A percentile compares a stretch with the other conserved stretches of the same genome.
phyloP scores from a whole-genome alignment of 192 early-diverging fungal species.

The Pilobolus umbonatus region DNA sequence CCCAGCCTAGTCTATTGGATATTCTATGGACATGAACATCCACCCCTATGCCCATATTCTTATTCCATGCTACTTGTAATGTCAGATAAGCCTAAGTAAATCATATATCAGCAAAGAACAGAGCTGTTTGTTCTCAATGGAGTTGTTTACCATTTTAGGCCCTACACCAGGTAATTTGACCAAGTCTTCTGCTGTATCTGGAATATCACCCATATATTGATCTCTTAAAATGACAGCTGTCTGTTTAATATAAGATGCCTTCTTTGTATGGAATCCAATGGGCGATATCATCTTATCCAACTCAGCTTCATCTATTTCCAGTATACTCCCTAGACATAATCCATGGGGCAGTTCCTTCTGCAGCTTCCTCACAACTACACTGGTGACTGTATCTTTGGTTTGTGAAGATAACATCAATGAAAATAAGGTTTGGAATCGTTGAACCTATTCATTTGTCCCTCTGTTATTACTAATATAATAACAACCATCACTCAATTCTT shows the following conservation, averaged over 20 bases:
- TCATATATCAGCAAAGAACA: not conserved
- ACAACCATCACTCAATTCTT: not conserved
- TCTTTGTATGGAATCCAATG: slow-evolving; percentile 89
- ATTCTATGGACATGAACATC: slow-evolving; percentile 96
- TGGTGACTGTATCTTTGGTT: slow-evolving; percentile 88
- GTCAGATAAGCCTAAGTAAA: slow-evolving; percentile 68
- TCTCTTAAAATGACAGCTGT: slow-evolving; percentile 70
- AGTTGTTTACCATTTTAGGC: slow-evolving; percentile 96
- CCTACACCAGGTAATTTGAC: slow-evolving; percentile 86
- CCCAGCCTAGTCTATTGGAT: slow-evolving; percentile 84
- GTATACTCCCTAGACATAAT: slow-evolving; percentile 62
- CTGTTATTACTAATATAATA: not conserved
- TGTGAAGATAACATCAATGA: slow-evolving; percentile 89
- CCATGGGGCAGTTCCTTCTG: slow-evolving; percentile 59
- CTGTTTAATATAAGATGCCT: slow-evolving; percentile 77
- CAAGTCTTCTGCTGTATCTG: slow-evolving; percentile 70
- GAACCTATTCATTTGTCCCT: slow-evolving; percentile 8
- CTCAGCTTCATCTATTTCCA: slow-evolving; percentile 51
- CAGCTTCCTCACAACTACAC: slow-evolving; percentile 68
- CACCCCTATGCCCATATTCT: slow-evolving; percentile 86
- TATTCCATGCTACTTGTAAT: slow-evolving; percentile 84
- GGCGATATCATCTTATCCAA: slow-evolving; percentile 70
- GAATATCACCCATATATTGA: slow-evolving; percentile 76
- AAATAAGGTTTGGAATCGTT: slow-evolving; percentile 79
- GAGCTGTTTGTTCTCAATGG: not conserved